These are phyloP conservation scores for Astraeus odoratus DNA, from an alignment of 768 basidiomycete species.

Conservation along the genomic window DNA sequence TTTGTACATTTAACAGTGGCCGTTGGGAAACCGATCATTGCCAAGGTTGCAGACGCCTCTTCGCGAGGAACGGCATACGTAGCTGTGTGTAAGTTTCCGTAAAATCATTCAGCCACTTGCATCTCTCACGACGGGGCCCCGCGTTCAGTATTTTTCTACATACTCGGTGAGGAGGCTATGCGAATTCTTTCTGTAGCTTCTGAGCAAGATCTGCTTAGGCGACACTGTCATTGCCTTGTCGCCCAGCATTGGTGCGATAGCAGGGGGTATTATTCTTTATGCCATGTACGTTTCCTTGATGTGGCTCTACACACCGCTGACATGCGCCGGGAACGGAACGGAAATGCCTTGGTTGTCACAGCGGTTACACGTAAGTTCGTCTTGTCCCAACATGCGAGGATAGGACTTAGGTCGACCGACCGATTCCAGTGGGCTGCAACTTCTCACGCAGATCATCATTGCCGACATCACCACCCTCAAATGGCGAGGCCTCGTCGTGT, in stretches of 20 bases:
- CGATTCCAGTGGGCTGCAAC: slow-evolving; percentile 45
- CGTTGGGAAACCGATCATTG: slow-evolving; percentile 55
- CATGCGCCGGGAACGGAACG: too few relatives aligned
- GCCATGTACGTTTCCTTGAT: slow-evolving; percentile 36
- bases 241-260: slow-evolving; percentile 36
- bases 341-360: too few relatives aligned
- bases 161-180: slow-evolving; percentile 38
- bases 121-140: neutral
- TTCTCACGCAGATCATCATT: slow-evolving; percentile 58
- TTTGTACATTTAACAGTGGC: slow-evolving; percentile 30
- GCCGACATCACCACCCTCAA: slow-evolving; percentile 53
- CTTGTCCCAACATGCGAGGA: too few relatives aligned
- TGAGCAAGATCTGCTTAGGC: slow-evolving; percentile 21
- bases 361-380: too few relatives aligned
- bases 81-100: slow-evolving; percentile 30
- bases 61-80: slow-evolving; percentile 54
- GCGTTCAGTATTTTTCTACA: slow-evolving; percentile 47
- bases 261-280: slow-evolving; percentile 52
- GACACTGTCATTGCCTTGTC: slow-evolving; percentile 51
- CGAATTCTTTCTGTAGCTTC: neutral
- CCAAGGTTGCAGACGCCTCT: slow-evolving; percentile 59
- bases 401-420: too few relatives aligned
- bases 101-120: too few relatives aligned
- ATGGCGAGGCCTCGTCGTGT: slow-evolving; percentile 48
- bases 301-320: too few relatives aligned